A percentile compares a stretch with the other conserved stretches of the same genome.
These are phyloP conservation scores for Beauveria pseudobassiana DNA, from an alignment of 2,329 filamentous ascomycete genomes.

Conservation along the genomic window DNA sequence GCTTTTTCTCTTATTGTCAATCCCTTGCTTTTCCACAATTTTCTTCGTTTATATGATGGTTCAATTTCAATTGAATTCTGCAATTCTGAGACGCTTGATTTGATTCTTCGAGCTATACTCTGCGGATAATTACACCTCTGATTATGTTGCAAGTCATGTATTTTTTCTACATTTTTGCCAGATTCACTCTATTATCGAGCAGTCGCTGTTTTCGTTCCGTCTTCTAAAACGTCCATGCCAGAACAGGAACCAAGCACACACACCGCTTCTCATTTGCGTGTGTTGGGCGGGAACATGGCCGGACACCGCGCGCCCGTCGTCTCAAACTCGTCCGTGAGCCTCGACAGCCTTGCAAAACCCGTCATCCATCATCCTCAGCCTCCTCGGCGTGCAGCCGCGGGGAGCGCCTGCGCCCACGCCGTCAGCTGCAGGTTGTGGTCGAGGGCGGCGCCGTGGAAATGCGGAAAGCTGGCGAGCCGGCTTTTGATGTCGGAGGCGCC, in stretches of 20 bases:
- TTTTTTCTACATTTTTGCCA: neutral
- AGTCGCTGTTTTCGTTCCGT: too few relatives aligned
- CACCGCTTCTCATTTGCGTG: too few relatives aligned
- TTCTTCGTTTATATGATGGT: slow-evolving; percentile 25
- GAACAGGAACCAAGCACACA: too few relatives aligned
- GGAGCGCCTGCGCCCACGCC: too few relatives aligned
- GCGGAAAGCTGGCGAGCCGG: slow-evolving; percentile 33
- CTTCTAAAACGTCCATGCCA: neutral
- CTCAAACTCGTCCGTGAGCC: too few relatives aligned
- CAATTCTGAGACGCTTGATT: slow-evolving; percentile 37
- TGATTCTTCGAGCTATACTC: slow-evolving; percentile 19
- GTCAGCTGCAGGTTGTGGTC: too few relatives aligned
- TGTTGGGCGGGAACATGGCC: too few relatives aligned
- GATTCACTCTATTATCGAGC: too few relatives aligned
- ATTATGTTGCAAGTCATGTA: slow-evolving; percentile 3
- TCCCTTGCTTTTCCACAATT: neutral
- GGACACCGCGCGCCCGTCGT: too few relatives aligned
- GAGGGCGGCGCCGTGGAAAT: slow-evolving; percentile 56
- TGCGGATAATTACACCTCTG: slow-evolving; percentile 14
- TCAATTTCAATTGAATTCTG: slow-evolving; percentile 39
- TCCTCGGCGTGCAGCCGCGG: too few relatives aligned
- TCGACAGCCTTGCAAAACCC: too few relatives aligned
- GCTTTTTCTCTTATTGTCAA: neutral
- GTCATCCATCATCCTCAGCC: too few relatives aligned
- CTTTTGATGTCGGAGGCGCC: slow-evolving; percentile 20